Evolutionary conservation across 2,329 filamentous ascomycete species (phyloP), one percentile per base, ranked within the genome.

Genomic region (Penicillium sp.): DNA sequence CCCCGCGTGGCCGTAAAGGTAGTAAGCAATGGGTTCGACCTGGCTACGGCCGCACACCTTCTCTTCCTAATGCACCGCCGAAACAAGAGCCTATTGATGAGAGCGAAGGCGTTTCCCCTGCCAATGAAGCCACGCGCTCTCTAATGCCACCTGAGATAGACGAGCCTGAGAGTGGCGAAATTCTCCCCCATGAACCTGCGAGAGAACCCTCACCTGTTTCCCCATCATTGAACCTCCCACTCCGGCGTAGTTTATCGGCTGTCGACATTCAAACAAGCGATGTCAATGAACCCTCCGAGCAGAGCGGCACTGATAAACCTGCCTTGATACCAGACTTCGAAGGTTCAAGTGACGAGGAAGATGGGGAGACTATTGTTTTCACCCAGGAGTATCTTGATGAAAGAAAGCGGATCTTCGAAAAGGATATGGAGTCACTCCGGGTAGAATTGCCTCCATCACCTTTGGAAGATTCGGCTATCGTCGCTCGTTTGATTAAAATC

Each of bases 371-470:
- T 42, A 70, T 70, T 1, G 72, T 78, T 35, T 76, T 81, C 42
- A 79, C 77, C 12, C 77, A 81, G 49, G 78, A 80, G 44, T 79
- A 81, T 59, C 70, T 79, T 39, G 75, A 77, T 27, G 75, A 78
- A 61, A 73, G 77, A 17, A 79, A 79, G 60, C 70, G 69, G 39
- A 73, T 73, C 9, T 79, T 79, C 47, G 75, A 79, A 59, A 76
- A 74, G 55, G 76, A 80, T 51, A 77, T 80, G 71, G 66, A 75
- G 49, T 61, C 70, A 4, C 69, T 81, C 23, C 71, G 75, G 50
- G 71, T 75, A 7, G 75, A 78, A 61, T 69, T 79, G 55, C 79
- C 79, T 23, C 72, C 68, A 5, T 65, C 77, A 1, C 72, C 75
- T 9, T 66, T 80, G 41, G 71, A 78, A 56, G 77, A 81, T 60